These are phyloP conservation scores for Fusarium zealandicum DNA, from an alignment of 2,329 filamentous ascomycete species.

Conservation along the genomic window DNA sequence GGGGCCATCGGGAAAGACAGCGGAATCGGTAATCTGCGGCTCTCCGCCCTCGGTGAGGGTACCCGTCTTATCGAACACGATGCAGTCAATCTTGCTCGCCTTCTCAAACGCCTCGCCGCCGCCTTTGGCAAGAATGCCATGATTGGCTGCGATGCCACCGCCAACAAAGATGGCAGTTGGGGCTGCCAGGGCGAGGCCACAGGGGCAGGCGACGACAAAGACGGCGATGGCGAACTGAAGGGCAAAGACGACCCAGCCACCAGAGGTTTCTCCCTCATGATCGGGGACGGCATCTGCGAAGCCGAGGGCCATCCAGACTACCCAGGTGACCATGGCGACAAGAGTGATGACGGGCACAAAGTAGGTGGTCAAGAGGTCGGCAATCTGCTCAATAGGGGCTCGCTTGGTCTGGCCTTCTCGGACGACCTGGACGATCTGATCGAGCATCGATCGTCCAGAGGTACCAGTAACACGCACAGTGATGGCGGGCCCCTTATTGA, in stretches of 20 bases:
- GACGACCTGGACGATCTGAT: constrained; percentile 79
- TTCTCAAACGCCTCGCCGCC: constrained; percentile 88
- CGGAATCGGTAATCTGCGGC: constrained; percentile 69
- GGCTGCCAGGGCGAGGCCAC: constrained; percentile 82
- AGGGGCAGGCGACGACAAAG: constrained; percentile 87
- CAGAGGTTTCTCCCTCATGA: constrained; percentile 63
- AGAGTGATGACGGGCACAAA: constrained; percentile 78
- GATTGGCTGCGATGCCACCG: constrained; percentile 77
- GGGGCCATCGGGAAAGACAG: constrained; percentile 48
- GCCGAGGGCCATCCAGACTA: constrained; percentile 73
- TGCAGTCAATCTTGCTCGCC: constrained; percentile 77
- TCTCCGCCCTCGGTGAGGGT: constrained; percentile 79
- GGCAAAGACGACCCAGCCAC: constrained; percentile 76
- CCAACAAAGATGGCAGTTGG: constrained; percentile 87
- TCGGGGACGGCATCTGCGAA: constrained; percentile 62
- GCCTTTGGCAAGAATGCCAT: constrained; percentile 83
- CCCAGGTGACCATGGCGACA: constrained; percentile 74
- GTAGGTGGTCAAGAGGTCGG: constrained; percentile 75
- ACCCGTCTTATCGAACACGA: constrained; percentile 90
- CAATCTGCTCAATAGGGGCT: constrained; percentile 77
- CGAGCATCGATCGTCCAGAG: constrained; percentile 76
- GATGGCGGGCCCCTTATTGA: constrained; percentile 73
- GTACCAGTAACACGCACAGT: constrained; percentile 69
- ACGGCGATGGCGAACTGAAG: constrained; percentile 85
- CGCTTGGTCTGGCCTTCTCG: constrained; percentile 79